Evolutionary conservation across 345 rosid species (phyloP).

Genomic region (Murraya paniculata): DNA sequence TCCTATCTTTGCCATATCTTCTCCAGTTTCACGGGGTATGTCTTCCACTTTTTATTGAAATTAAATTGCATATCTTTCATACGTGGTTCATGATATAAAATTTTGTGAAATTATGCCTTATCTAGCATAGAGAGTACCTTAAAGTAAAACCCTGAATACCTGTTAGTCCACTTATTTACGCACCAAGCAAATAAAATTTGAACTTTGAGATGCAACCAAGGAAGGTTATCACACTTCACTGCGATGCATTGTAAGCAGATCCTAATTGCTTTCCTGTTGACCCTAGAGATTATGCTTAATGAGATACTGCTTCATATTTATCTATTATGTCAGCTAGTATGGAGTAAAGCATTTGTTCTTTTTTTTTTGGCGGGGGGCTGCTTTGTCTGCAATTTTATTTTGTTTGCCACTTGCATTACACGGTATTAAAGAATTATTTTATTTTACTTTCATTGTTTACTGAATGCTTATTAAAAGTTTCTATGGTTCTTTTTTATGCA

Average conservation of each 20-base stretch:
- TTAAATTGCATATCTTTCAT: not conserved
- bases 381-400: not conserved
- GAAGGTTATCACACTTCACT: not conserved
- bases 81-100: not conserved
- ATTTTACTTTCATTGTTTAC: not conserved
- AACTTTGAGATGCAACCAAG: not conserved
- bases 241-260: not conserved
- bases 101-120: not conserved
- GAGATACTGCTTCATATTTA: not conserved
- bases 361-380: too few species aligned
- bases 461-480: not conserved
- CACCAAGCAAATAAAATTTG: not conserved
- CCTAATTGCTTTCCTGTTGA: not conserved
- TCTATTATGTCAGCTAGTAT: not conserved
- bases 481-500: not conserved
- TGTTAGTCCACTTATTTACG: not conserved
- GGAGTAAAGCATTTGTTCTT: not conserved
- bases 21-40: constrained; percentile 79
- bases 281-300: not conserved
- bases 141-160: not conserved
- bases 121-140: not conserved
- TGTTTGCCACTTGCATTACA: not conserved
- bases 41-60: constrained; percentile 8
- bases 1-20: constrained; percentile 74
- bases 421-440: not conserved